These are phyloP conservation scores for Alternaria burnsii DNA, from an alignment of 2,329 filamentous ascomycete species.

Conservation along the genomic window DNA sequence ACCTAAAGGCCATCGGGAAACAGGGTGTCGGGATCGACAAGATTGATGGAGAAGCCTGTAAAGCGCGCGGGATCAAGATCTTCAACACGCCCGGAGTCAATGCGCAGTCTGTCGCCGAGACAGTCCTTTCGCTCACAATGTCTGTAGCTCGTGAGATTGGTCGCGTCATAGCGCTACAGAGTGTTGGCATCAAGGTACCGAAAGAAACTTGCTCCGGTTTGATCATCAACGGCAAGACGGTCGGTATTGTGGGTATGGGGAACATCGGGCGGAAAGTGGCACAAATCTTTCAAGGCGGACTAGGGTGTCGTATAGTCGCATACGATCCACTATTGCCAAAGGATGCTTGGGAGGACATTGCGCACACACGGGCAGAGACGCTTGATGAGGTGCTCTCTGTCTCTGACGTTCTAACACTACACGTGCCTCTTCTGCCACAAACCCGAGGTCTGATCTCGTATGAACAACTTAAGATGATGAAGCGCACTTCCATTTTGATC, in stretches of 20 bases:
- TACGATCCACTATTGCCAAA: constrained; percentile 54
- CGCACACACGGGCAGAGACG: constrained; percentile 30
- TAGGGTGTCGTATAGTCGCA: constrained; percentile 54
- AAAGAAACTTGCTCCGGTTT: constrained; percentile 57
- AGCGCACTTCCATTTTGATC: constrained; percentile 53
- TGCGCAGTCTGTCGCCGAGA: constrained; percentile 54
- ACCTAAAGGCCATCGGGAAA: constrained; percentile 57
- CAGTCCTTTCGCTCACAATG: constrained; percentile 49
- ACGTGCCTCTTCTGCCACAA: constrained; percentile 29
- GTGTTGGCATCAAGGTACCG: constrained; percentile 45
- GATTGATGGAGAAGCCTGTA: constrained; percentile 52
- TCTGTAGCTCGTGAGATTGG: constrained; percentile 37
- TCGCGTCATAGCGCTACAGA: constrained; percentile 37
- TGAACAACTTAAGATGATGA: constrained; percentile 54
- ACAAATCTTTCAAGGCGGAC: constrained; percentile 36
- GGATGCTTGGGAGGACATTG: constrained; percentile 48
- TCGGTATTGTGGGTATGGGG: constrained; percentile 60
- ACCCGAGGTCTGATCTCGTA: constrained; percentile 43
- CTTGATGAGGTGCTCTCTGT: constrained; percentile 22
- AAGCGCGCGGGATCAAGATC: constrained; percentile 53
- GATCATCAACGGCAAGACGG: constrained; percentile 53
- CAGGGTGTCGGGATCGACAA: constrained; percentile 60
- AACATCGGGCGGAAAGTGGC: constrained; percentile 35
- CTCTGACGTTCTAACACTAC: constrained; percentile 32
- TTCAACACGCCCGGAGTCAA: constrained; percentile 60